These are phyloP conservation scores for Termitomyces sp. DNA, from an alignment of 768 basidiomycete genomes.

Conservation along the genomic window DNA sequence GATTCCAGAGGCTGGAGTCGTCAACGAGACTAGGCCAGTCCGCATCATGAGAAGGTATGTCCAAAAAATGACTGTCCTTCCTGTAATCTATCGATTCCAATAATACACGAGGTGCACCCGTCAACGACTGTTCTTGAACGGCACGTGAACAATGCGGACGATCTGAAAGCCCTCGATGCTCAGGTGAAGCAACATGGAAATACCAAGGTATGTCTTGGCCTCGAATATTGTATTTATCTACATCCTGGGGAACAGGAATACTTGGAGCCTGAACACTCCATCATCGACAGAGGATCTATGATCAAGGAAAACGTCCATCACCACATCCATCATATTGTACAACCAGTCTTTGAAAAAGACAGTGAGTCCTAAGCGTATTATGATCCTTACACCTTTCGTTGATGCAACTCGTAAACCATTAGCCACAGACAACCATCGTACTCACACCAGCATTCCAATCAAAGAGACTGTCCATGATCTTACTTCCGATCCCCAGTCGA, in stretches of 20 bases:
- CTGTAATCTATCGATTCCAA: background rate
- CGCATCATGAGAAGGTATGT: slow-evolving; percentile 20
- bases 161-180: background rate
- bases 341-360: slow-evolving; percentile 9
- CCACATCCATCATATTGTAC: slow-evolving; percentile 7
- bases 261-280: background rate
- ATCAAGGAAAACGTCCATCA: slow-evolving; percentile 5
- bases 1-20: background rate
- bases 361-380: background rate
- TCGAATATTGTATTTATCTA: background rate
- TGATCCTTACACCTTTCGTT: background rate
- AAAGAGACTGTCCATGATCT: slow-evolving; percentile 1
- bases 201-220: background rate
- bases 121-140: background rate
- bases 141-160: slow-evolving; percentile 1
- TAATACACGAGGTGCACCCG: background rate
- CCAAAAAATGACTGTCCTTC: background rate
- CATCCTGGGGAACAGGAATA: background rate
- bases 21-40: background rate
- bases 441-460: slow-evolving; percentile 5
- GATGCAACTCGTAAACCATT: background rate
- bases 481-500: background rate
- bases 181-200: background rate
- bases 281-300: slow-evolving; percentile 3
- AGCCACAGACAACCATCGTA: background rate